A percentile compares a stretch with the other conserved stretches of the same genome.
Evolutionary conservation across 2,329 filamentous ascomycete genomes (phyloP).

Genomic region (Hypoxylon sp.): DNA sequence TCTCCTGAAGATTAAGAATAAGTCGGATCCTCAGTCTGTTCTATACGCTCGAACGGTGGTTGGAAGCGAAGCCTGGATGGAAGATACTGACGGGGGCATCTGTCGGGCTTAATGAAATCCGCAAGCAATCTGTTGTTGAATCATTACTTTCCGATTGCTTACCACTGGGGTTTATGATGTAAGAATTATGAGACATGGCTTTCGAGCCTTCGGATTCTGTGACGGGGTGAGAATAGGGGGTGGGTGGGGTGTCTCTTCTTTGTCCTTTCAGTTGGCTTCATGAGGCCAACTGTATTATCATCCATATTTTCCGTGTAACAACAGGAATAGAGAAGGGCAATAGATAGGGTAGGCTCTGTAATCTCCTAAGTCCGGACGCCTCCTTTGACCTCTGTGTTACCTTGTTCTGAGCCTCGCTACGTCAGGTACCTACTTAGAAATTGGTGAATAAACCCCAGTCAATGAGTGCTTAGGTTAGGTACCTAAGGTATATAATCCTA

Average conservation of each 20-base stretch:
- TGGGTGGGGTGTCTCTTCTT: neutral
- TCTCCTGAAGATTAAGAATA: constrained; percentile 35
- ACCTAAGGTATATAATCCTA: too few relatives aligned
- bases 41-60: neutral
- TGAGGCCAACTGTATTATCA: neutral
- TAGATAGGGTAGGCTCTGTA: neutral
- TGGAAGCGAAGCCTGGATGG: neutral
- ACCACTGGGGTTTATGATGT: neutral
- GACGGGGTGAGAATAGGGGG: neutral
- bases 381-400: too few relatives aligned
- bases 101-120: neutral
- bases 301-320: neutral
- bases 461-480: too few relatives aligned
- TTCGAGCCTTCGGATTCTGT: neutral
- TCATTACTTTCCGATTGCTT: neutral
- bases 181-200: neutral
- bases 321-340: neutral
- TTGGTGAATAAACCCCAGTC: too few relatives aligned
- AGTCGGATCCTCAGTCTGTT: constrained; percentile 38
- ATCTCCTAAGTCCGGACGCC: neutral
- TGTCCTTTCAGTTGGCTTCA: neutral
- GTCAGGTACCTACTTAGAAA: too few relatives aligned
- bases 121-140: neutral
- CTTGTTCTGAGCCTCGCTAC: too few relatives aligned
- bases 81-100: neutral